phyloP scores from a whole-genome alignment of 148 eudicot species.

The Rhododendron molle region DNA sequence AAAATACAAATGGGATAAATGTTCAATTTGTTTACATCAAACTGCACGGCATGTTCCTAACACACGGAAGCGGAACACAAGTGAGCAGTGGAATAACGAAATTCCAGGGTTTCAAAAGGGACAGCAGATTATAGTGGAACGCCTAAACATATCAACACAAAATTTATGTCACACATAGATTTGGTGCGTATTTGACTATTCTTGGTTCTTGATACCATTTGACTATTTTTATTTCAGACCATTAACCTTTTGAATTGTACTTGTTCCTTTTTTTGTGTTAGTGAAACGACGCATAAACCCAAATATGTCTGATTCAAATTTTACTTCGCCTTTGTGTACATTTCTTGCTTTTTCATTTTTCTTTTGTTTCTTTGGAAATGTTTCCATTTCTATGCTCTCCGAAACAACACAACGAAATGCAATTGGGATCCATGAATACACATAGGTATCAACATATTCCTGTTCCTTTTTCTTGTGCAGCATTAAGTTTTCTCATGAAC shows the following conservation, averaged over 20 bases:
- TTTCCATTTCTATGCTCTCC: background rate
- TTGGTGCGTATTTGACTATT: background rate
- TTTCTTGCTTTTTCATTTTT: background rate
- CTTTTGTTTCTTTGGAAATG: background rate
- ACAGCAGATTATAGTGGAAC: background rate
- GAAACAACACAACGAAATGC: background rate
- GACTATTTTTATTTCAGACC: background rate
- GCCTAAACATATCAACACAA: background rate
- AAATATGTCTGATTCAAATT: background rate
- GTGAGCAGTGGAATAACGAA: background rate
- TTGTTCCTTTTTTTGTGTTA: background rate
- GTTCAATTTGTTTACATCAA: background rate
- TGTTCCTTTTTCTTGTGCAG: constrained; percentile 28
- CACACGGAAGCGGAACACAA: background rate
- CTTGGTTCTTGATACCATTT: background rate
- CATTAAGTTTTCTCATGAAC: constrained; percentile 63
- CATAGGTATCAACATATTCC: background rate
- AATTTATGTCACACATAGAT: background rate
- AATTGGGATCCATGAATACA: background rate
- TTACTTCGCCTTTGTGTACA: background rate
- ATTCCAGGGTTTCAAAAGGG: background rate
- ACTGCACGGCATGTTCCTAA: background rate
- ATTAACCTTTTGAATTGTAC: background rate
- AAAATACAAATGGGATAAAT: background rate
- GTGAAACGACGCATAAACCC: background rate